Conservation (phyloP, 164 flowering plant species). For the Aristolochia fimbriata region DNA sequence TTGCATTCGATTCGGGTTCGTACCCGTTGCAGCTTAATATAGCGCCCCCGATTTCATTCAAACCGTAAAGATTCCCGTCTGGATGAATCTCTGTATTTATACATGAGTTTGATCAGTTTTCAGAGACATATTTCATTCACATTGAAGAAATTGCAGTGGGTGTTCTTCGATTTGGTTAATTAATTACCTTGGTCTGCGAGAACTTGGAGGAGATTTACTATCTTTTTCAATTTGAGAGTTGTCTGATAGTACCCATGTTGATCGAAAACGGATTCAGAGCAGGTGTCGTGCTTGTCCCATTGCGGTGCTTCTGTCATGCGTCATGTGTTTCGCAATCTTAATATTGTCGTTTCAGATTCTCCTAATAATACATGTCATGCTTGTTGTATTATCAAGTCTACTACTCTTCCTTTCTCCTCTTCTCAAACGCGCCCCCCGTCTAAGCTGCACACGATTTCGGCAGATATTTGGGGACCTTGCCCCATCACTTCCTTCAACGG, state of each 20-base stretch:
- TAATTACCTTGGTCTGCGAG: constrained; percentile 15
- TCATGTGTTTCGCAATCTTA: too few species aligned
- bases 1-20: constrained; percentile 34
- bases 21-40: constrained; percentile 28
- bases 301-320: too few species aligned
- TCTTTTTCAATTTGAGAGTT: constrained; percentile 24
- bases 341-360: too few species aligned
- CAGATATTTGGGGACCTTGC: too few species aligned
- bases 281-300: constrained; percentile 45
- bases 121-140: not conserved
- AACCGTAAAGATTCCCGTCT: constrained; percentile 23
- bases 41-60: constrained; percentile 25
- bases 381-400: too few species aligned
- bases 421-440: too few species aligned
- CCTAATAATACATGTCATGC: too few species aligned
- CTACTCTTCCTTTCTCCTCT: too few species aligned
- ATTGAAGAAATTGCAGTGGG: too few species aligned
- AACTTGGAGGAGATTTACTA: constrained; percentile 15
- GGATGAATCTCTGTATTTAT: constrained; percentile 31
- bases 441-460: too few species aligned
- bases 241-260: constrained; percentile 28
- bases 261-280: constrained; percentile 29
- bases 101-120: not conserved
- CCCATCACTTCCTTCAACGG: too few species aligned
- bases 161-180: constrained; percentile 13